phyloP scores from a whole-genome alignment of 306 rosid species.

The Cicer judaicum region DNA sequence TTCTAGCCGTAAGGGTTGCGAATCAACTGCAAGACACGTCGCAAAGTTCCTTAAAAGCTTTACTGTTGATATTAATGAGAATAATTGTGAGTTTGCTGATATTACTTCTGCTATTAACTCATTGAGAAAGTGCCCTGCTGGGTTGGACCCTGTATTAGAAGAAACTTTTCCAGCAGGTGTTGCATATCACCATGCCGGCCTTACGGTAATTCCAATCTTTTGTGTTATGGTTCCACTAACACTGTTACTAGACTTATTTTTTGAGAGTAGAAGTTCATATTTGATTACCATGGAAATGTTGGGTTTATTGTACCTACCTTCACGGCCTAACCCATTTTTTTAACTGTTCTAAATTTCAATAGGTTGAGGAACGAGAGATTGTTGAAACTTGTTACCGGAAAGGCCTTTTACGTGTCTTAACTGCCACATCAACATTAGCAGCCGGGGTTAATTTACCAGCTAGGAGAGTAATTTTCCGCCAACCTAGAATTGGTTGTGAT shows the following conservation, averaged over 20 bases:
- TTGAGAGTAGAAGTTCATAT: slow-evolving; percentile 31
- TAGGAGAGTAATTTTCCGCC: slow-evolving; percentile 95
- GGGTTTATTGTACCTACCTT: slow-evolving; percentile 31
- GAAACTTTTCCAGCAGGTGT: slow-evolving; percentile 92
- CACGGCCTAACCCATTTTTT: slow-evolving; percentile 33
- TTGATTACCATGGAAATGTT: slow-evolving; percentile 32
- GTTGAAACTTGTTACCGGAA: slow-evolving; percentile 92
- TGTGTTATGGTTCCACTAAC: slow-evolving; percentile 31
- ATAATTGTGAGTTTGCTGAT: slow-evolving; percentile 69
- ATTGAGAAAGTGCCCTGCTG: slow-evolving; percentile 81
- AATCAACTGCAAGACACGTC: slow-evolving; percentile 92
- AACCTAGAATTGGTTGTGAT: slow-evolving; percentile 91
- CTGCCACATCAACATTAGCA: slow-evolving; percentile 97
- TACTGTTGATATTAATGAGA: slow-evolving; percentile 50
- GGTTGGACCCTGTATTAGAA: slow-evolving; percentile 85
- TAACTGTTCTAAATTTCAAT: slow-evolving; percentile 25
- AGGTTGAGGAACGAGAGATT: slow-evolving; percentile 98
- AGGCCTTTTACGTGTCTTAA: slow-evolving; percentile 90
- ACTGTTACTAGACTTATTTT: slow-evolving; percentile 5
- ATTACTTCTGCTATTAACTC: slow-evolving; percentile 73
- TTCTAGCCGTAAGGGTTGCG: slow-evolving; percentile 97
- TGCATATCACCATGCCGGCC: slow-evolving; percentile 99
- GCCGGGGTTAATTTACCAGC: slow-evolving; percentile 99
- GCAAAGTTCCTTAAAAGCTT: slow-evolving; percentile 75
- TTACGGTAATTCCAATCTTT: slow-evolving; percentile 65